Percentiles rank a stretch among this genome's conserved stretches.
These are phyloP conservation scores for Bipolaris oryzae DNA, from an alignment of 2,329 filamentous ascomycete genomes.

Conservation along the genomic window DNA sequence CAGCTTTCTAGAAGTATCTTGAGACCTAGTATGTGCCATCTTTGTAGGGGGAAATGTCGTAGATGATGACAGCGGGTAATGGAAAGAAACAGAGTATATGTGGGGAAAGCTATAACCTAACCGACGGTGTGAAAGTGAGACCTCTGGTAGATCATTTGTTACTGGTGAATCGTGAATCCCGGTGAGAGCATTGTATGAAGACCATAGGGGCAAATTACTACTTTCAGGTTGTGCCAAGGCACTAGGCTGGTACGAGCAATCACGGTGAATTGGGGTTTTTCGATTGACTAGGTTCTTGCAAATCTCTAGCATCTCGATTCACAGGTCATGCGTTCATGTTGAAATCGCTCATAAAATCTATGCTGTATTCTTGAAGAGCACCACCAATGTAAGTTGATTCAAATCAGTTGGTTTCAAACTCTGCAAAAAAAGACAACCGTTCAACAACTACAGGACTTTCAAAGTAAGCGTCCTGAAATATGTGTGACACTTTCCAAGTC, in stretches of 20 bases:
- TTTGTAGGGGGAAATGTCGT: not conserved
- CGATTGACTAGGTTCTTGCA: no score
- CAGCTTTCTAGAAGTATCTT: constrained; percentile 4
- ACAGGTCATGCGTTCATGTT: not conserved
- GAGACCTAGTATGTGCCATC: constrained; percentile 1
- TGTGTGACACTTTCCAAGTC: not conserved
- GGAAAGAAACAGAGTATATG: not conserved
- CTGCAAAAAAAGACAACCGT: not conserved
- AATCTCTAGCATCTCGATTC: not conserved
- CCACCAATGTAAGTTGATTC: not conserved
- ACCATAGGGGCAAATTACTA: no score
- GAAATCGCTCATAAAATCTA: not conserved
- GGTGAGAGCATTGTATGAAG: not conserved
- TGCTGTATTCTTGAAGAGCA: not conserved
- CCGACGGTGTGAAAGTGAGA: not conserved
- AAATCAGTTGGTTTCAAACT: not conserved
- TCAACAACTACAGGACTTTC: not conserved
- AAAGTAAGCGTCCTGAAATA: not conserved
- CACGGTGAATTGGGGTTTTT: no score
- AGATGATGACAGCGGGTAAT: not conserved
- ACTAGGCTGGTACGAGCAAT: no score
- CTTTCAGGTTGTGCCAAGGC: no score
- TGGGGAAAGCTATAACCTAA: not conserved
- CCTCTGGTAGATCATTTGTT: not conserved
- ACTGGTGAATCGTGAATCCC: not conserved